Conservation (phyloP, 23 red algal species). For the Gracilariopsis chorda region DNA sequence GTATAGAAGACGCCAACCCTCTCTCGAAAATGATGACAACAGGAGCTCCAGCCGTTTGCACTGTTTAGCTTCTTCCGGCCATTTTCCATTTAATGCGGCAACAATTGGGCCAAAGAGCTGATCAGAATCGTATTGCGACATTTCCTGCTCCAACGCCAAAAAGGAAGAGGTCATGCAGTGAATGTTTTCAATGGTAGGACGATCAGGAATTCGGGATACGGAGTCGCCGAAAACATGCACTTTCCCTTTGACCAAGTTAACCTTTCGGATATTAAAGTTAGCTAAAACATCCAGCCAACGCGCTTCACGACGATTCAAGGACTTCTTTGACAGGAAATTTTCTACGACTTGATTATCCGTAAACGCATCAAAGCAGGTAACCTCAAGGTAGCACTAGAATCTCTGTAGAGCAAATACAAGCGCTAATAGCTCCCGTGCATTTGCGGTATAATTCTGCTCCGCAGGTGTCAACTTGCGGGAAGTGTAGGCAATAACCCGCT, state of each 20-base stretch:
- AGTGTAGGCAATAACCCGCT: constrained; percentile 4
- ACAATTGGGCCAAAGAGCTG: constrained; percentile 7
- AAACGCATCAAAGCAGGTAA: constrained; percentile 2
- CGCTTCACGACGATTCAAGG: neutral
- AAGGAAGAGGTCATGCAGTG: neutral
- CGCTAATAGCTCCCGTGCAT: constrained; percentile 3
- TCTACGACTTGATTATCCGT: constrained; percentile 34
- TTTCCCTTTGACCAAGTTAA: neutral
- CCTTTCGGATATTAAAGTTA: neutral
- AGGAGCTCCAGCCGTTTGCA: neutral
- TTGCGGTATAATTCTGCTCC: constrained; percentile 15
- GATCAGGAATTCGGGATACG: neutral
- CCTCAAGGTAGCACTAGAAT: constrained; percentile 21
- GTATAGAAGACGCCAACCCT: neutral
- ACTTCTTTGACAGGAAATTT: neutral
- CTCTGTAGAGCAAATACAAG: neutral
- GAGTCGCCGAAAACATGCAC: constrained; percentile 31
- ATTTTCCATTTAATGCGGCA: neutral
- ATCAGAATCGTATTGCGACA: neutral
- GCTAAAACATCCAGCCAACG: neutral
- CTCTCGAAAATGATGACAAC: neutral
- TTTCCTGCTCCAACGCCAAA: neutral
- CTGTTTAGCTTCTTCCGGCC: neutral
- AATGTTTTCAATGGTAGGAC: neutral
- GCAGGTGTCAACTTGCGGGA: neutral